A percentile compares a stretch with the other conserved stretches of the same genome.
Conservation (phyloP, 2,329 filamentous ascomycete genomes). For the Sporothrix luriei region DNA sequence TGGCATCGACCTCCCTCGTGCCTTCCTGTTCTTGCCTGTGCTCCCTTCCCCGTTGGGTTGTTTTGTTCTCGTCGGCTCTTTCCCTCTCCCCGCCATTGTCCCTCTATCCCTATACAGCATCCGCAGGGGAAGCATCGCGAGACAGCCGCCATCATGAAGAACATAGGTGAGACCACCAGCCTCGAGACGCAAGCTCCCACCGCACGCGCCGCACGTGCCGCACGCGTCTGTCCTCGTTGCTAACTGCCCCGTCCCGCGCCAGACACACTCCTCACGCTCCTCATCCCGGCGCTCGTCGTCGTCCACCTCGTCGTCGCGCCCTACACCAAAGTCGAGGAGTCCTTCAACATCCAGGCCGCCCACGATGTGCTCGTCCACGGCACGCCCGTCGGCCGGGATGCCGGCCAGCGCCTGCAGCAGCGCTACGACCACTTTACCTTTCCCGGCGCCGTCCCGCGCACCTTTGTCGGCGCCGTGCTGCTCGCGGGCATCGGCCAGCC, state of each 20-base stretch:
- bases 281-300: constrained; percentile 65
- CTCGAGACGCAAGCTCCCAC: not conserved
- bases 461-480: constrained; percentile 79
- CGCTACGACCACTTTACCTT: constrained; percentile 90
- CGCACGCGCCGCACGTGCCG: too few species aligned
- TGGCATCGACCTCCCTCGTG: constrained; percentile 4
- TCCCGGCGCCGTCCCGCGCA: constrained; percentile 86
- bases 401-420: constrained; percentile 56
- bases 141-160: not conserved
- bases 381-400: constrained; percentile 60
- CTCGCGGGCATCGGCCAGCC: constrained; percentile 74
- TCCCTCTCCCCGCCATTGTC: not conserved
- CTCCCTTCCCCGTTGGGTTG: not conserved
- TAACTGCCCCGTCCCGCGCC: constrained; percentile 25
- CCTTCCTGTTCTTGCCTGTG: not conserved
- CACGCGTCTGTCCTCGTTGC: not conserved
- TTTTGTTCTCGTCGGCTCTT: not conserved
- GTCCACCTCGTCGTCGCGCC: constrained; percentile 74
- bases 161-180: constrained; percentile 11
- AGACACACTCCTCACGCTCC: constrained; percentile 55
- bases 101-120: not conserved
- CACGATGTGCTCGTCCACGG: constrained; percentile 88
- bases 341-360: constrained; percentile 92
- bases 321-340: constrained; percentile 97
- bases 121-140: not conserved